These are phyloP conservation scores for Mrakia frigida DNA, from an alignment of 768 basidiomycete species.

Conservation along the genomic window DNA sequence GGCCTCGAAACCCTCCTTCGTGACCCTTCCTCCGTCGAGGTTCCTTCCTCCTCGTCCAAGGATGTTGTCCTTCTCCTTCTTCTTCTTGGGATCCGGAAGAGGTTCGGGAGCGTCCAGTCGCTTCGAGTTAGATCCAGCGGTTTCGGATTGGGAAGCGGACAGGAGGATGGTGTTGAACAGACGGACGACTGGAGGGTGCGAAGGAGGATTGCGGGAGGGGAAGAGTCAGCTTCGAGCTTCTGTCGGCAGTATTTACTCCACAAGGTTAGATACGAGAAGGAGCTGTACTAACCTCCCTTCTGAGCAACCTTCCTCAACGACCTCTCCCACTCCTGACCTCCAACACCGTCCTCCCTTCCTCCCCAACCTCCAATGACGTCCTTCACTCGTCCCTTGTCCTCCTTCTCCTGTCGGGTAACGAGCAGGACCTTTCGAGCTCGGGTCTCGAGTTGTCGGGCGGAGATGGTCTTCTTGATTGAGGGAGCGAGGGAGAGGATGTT, in stretches of 20 bases:
- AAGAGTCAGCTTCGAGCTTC: neutral
- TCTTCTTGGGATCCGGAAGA: conserved; percentile 37
- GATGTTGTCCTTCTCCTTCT: conserved; percentile 45
- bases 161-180: conserved; percentile 46
- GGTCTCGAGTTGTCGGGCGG: conserved; percentile 38
- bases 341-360: conserved; percentile 36
- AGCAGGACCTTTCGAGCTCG: conserved; percentile 40
- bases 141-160: conserved; percentile 40
- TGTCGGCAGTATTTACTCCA: neutral
- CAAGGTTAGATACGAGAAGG: neutral
- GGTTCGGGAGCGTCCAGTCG: conserved; percentile 32
- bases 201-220: neutral
- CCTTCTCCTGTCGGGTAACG: conserved; percentile 41
- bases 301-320: conserved; percentile 45
- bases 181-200: conserved; percentile 41
- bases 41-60: conserved; percentile 43
- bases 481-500: conserved; percentile 43
- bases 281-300: conserved; percentile 42
- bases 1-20: conserved; percentile 46
- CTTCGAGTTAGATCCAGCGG: conserved; percentile 29
- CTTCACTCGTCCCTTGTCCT: conserved; percentile 43
- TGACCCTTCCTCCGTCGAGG: conserved; percentile 39
- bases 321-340: conserved; percentile 45
- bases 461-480: conserved; percentile 37
- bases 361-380: conserved; percentile 45